Conservation (phyloP, 1,284 basidiomycete species). For the Ceratorhiza oryzae-sativae region DNA sequence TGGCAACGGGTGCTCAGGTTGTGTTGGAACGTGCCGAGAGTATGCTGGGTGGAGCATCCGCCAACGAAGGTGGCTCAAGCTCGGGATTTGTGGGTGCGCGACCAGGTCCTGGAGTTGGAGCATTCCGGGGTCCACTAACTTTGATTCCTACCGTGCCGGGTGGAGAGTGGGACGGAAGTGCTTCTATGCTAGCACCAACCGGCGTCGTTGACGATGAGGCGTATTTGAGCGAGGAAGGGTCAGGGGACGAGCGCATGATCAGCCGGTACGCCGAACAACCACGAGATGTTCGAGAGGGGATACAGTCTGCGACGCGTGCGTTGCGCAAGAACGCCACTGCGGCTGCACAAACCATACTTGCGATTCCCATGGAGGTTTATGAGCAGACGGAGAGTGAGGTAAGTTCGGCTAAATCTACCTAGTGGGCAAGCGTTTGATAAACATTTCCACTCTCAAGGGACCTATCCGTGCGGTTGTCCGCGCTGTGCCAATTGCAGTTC, state of each 20-base stretch:
- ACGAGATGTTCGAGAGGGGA: constrained; percentile 79
- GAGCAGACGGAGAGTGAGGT: constrained; percentile 90
- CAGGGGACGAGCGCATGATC: constrained; percentile 51
- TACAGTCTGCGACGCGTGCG: constrained; percentile 89
- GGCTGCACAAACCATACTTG: constrained; percentile 97
- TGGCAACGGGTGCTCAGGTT: constrained; percentile 97
- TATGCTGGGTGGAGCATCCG: constrained; percentile 73
- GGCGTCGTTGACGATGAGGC: constrained; percentile 51
- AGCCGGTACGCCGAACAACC: constrained; percentile 95
- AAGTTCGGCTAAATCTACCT: constrained; percentile 46
- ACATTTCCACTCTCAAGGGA: constrained; percentile 62
- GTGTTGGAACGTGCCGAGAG: constrained; percentile 94
- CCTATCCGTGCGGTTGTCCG: constrained; percentile 91
- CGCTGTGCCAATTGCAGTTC: constrained; percentile 94
- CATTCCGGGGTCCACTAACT: constrained; percentile 36
- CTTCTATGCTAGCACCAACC: constrained; percentile 31
- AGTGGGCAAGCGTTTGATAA: not conserved
- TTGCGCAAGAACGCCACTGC: constrained; percentile 84
- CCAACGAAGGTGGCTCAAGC: constrained; percentile 41
- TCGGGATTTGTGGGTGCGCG: constrained; percentile 38
- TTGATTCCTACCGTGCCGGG: constrained; percentile 9
- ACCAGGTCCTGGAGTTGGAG: constrained; percentile 21
- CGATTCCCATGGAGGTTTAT: constrained; percentile 99
- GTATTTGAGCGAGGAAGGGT: constrained; percentile 55
- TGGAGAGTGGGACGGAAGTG: constrained; percentile 34